Evolutionary conservation across 257 asterid species (phyloP), one percentile per base, ranked within the genome.

Genomic region (Solanum clarkiae): DNA sequence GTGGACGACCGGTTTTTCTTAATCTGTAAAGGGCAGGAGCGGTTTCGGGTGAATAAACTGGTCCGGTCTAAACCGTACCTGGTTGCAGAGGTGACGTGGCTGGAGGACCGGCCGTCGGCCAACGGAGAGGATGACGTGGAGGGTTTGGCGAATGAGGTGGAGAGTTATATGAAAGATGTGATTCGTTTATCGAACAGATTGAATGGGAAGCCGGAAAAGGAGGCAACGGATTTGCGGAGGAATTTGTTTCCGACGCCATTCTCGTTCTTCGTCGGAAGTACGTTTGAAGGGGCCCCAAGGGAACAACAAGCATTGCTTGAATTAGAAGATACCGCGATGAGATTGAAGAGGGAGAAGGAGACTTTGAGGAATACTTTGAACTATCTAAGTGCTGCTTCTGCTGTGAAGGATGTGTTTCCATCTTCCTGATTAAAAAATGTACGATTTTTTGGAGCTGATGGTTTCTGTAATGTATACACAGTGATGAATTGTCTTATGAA

Each of bases 241-340:
- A 95, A 95, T 86, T 89, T 93, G 1, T 97, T 97, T 24, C 99
- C 99, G 12, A 97, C 99, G 3, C 99, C 99, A 1, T 97, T 95
- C 87, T 95, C 98, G 40, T 97, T 97, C 89, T 97, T 94, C 60
- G 99, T 97, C 1, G 99, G 97, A 42, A 93, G 96, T 80, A 93
- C 99, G 4, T 97, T 97, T 53, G 98, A 97, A 74, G 99, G 98
- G 36, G 98, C 99, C 3, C 98, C 98, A 0, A 84, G 97, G 56
- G 99, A 97, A 90, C 99, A 97, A 90, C 99, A 97, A 90, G 99
- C 99, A 14, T 85, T 97, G 91, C 92, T 97, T 88, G 99, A 97
- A 83, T 90, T 97, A 86, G 99, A 93, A 92, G 99, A 95, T 82
- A 90, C 99, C 0, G 97, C 96, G 0, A n/a, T 83, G 89, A 94